phyloP scores from a whole-genome alignment of 768 basidiomycete species.

The Gymnopilus junonius region DNA sequence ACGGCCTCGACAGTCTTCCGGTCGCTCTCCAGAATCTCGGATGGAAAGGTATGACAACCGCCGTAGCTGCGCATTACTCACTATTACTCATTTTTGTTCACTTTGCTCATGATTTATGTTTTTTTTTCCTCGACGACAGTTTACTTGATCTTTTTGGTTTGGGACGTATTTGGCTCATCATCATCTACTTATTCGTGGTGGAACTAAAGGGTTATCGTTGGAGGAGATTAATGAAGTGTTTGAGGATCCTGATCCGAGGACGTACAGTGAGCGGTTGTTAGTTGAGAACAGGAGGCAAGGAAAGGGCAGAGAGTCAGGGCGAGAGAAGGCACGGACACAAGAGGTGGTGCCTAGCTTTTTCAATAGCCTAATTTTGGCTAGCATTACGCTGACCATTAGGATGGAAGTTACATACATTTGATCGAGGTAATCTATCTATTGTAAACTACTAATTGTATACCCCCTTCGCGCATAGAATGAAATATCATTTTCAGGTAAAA shows the following conservation, averaged over 20 bases:
- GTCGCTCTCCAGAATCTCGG: slow-evolving; percentile 46
- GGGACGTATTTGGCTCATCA: slow-evolving; percentile 50
- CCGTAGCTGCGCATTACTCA: background rate
- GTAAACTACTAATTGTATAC: background rate
- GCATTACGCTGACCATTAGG: background rate
- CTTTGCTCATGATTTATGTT: background rate
- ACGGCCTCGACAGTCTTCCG: slow-evolving; percentile 38
- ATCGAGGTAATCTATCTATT: background rate
- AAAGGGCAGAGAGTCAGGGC: background rate
- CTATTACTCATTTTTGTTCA: background rate
- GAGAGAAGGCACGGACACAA: background rate
- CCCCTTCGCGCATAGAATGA: background rate
- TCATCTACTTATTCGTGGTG: slow-evolving; percentile 53
- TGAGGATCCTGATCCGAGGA: slow-evolving; percentile 45
- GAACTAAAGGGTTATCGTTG: slow-evolving; percentile 56
- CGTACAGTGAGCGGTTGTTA: slow-evolving; percentile 35
- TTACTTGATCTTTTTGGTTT: slow-evolving; percentile 52
- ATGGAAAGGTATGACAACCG: slow-evolving; percentile 46
- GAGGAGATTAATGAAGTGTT: slow-evolving; percentile 56
- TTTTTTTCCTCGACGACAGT: slow-evolving; percentile 37
- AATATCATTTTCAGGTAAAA: background rate
- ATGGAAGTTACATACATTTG: background rate
- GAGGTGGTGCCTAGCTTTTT: background rate
- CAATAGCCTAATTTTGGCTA: background rate
- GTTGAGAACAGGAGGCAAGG: slow-evolving; percentile 18